phyloP scores from a whole-genome alignment of 1,284 basidiomycete species.

The Leccinum pachyderme region DNA sequence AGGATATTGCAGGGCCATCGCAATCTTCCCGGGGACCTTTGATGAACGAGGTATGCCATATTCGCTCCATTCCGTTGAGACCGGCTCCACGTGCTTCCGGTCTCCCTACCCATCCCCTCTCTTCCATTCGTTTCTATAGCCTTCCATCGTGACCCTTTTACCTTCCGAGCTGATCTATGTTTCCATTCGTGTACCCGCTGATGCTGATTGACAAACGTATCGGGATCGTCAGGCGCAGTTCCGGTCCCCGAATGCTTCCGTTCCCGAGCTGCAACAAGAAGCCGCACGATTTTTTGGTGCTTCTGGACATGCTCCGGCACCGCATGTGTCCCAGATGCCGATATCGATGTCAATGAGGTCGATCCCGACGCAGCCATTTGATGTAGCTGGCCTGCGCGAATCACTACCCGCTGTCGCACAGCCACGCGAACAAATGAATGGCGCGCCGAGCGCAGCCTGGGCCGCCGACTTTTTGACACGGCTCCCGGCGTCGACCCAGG shows the following conservation, averaged over 20 bases:
- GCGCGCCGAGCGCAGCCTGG: conserved; percentile 18
- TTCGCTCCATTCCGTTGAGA: conserved; percentile 5
- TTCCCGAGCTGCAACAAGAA: conserved; percentile 55
- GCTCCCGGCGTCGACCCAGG: conserved; percentile 1
- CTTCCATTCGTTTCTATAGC: background rate
- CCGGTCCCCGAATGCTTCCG: conserved; percentile 48
- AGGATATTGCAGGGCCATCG: conserved; percentile 24
- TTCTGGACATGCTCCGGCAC: conserved; percentile 26
- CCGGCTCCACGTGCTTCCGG: conserved; percentile 12
- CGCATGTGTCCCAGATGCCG: conserved; percentile 26
- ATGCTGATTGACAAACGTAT: background rate
- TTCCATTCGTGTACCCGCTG: background rate
- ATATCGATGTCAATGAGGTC: conserved; percentile 17
- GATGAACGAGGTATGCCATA: conserved; percentile 17
- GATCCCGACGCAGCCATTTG: conserved; percentile 35
- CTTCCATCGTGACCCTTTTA: background rate
- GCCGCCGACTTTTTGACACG: conserved; percentile 49
- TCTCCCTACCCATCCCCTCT: background rate
- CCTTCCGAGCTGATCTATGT: background rate
- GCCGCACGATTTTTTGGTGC: conserved; percentile 65
- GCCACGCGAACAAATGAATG: conserved; percentile 32
- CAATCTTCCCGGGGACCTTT: conserved; percentile 14
- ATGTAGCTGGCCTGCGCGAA: conserved; percentile 56
- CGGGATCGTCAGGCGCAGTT: conserved; percentile 41
- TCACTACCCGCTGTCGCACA: conserved; percentile 42